Evolutionary conservation across 441 rosid species (phyloP), one percentile per base, ranked within the genome.

Genomic region (Macaranga tanarius): DNA sequence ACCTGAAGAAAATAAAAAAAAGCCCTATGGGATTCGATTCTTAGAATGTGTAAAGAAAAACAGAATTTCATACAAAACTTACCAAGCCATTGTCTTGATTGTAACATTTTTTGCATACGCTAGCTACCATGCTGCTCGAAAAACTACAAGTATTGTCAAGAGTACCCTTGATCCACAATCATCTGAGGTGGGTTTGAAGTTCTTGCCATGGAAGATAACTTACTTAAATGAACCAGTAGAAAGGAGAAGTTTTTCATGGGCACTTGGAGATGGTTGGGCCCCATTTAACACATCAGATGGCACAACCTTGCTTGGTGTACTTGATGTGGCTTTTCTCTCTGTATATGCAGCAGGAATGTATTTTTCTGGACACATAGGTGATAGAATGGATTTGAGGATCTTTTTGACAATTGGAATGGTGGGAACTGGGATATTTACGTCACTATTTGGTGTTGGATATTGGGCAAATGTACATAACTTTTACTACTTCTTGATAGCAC

Each of bases 141-240:
- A 95, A 82, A 89, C 96, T 48, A 90, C 92, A 25, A 95, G 99
- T 82, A 86, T 95, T 69, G 99, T 95, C 71, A 91, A 95, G 69
- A 91, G 97, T 63, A 76, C 88, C 6, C 98, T 95, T 45, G 99
- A 95, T 80, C 99, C 99, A 2, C 79, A 84, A 23, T 85, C 95
- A 22, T 75, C 92, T 0, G 84, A 83, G 28, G 31, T 70, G 55
- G 88, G 87, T 17, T 74, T 86, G 66, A 85, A 79, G 51, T 71
- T 79, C 0, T 10, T 77, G 4, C 89, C 86, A 16, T 66, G 89
- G 82, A 80, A 67, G 63, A 64, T 73, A 42, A 69, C 68, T 67
- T 80, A 76, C 65, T 23, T 77, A 22, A 55, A 56, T 5, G 65
- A 73, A 31, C 82, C 87, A 15, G 75, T 63, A 59, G 75, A 71